These are phyloP conservation scores for Lathyrus aphaca DNA, from an alignment of 306 rosid genomes.

Conservation along the genomic window DNA sequence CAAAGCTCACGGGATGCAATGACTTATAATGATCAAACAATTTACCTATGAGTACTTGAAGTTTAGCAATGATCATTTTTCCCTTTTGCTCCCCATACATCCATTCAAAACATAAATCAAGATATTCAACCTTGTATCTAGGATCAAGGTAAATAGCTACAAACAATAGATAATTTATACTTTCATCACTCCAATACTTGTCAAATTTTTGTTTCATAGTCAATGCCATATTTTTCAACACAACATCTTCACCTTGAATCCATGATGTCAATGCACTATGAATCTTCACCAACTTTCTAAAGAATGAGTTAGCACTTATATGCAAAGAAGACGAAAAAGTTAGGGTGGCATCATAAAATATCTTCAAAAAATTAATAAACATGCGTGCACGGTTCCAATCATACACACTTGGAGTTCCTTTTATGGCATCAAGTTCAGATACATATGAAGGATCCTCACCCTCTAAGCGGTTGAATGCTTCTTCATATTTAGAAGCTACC, in stretches of 20 bases:
- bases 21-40: background rate
- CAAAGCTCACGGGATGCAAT: background rate
- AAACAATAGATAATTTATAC: background rate
- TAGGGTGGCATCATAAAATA: background rate
- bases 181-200: background rate
- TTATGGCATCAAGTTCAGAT: background rate
- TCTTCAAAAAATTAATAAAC: background rate
- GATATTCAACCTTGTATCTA: background rate
- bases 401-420: background rate
- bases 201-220: background rate
- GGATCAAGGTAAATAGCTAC: background rate
- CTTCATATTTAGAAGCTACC: background rate
- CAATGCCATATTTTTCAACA: background rate
- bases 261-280: background rate
- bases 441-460: background rate
- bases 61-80: background rate
- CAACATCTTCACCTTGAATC: background rate
- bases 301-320: background rate
- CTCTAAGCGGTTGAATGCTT: background rate
- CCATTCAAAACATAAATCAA: background rate
- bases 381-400: background rate
- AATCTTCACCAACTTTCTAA: background rate
- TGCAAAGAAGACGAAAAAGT: background rate
- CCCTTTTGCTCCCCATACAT: background rate
- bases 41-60: background rate